Base-by-base conservation (phyloP, 2,329 filamentous ascomycete species). In the Xylariaceae sp. region DNA sequence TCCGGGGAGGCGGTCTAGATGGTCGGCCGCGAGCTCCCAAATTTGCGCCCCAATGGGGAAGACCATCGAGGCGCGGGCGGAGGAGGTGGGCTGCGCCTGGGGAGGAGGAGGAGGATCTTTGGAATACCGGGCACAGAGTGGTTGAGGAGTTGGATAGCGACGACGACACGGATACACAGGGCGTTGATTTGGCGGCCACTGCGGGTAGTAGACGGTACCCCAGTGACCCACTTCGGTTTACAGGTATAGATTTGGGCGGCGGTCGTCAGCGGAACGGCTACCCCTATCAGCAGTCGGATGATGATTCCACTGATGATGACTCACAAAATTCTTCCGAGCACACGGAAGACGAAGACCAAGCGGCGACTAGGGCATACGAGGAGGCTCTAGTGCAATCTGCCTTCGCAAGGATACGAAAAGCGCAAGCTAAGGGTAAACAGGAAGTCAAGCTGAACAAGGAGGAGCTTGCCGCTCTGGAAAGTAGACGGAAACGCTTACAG, bases 1-100 rank as follows among this genome's bases (percentile, higher is more conserved):
- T 97, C 93, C 84, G 95, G 96, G 93, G 95, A 99, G 93, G 93
- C 95, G 93, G 95, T 99, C 90, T 99, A 98, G 88, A 85, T 96
- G 93, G 93, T 98, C 95, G 93, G 91, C 93, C 93, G 95, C 95
- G 89, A 95, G 89, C 93, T 96, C 93, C 93, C 85, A 83, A 88
- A 87, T 79, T 77, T 83, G 88, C 89, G 92, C 92, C 93, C 90
- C 88, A 82, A 86, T 93, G 90, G 93, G 93, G 93, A 97, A 97
- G 93, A 97, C 91, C 92, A 95, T 90, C 91, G 84, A 89, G 91
- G 89, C 89, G 87, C 84, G 86, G 82, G 78, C 82, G 84, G 82
- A 85, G 84, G 81, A 85, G 79, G 77, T 78, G 79, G 71, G 77
- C 80, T 67, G 81, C 79, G 76, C 81, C 80, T 76, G 70, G 78